A percentile compares a stretch with the other conserved stretches of the same genome.
Evolutionary conservation across 1,284 basidiomycete species (phyloP).

Genomic region (Boletellus deceptivus): DNA sequence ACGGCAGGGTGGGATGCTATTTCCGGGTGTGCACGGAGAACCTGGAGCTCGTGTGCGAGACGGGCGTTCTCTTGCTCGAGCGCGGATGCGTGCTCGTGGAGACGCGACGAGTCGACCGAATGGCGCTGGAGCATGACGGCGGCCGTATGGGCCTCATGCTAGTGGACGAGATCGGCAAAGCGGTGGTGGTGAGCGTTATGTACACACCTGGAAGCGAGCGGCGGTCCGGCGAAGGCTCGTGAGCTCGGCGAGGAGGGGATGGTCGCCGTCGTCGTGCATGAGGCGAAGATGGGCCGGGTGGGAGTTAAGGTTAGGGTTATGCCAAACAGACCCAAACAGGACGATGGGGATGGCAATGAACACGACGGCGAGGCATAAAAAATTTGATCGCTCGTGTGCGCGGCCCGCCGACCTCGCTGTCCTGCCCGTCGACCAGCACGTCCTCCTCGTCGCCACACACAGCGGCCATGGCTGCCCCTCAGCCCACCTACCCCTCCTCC

Average conservation of each 20-base stretch:
- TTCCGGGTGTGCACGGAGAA: constrained; percentile 52
- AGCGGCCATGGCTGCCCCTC: constrained; percentile 23
- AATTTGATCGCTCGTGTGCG: constrained; percentile 17
- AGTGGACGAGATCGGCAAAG: constrained; percentile 14
- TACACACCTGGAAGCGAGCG: constrained; percentile 59
- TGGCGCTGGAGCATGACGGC: constrained; percentile 64
- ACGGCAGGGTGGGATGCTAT: constrained; percentile 43
- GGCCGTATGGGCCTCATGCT: constrained; percentile 69
- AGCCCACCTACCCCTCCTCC: constrained; percentile 24
- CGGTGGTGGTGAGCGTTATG: background rate
- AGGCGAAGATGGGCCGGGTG: background rate
- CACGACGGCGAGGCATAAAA: constrained; percentile 5
- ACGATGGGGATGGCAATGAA: background rate
- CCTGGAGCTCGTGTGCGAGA: constrained; percentile 50
- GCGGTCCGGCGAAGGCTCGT: constrained; percentile 61
- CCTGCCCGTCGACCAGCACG: constrained; percentile 11
- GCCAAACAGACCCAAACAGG: constrained; percentile 23
- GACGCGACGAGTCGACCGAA: constrained; percentile 50
- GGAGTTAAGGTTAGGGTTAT: constrained; percentile 24
- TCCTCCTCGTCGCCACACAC: constrained; percentile 8
- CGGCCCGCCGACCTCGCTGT: background rate
- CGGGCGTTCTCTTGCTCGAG: constrained; percentile 59
- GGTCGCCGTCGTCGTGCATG: constrained; percentile 42
- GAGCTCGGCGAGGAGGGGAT: constrained; percentile 67
- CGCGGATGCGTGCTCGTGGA: constrained; percentile 44